These are phyloP conservation scores for Pythium folliculosum DNA, from an alignment of 352 stramenopile genomes.

Conservation along the genomic window DNA sequence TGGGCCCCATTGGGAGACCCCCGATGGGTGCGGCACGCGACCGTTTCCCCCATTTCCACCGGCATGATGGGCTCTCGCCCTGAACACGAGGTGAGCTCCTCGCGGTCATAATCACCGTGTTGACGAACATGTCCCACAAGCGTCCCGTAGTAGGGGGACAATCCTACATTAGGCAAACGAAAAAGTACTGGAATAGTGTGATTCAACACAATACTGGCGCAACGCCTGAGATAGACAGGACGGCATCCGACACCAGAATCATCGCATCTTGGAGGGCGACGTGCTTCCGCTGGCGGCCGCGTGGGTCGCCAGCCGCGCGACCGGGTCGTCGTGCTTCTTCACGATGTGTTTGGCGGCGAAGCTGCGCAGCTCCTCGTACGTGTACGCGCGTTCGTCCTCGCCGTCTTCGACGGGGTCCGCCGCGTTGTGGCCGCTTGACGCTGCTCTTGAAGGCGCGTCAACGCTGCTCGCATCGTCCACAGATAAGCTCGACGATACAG, in stretches of 20 bases:
- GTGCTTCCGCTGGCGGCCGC: background rate
- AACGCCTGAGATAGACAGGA: too few species aligned
- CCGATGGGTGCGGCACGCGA: background rate
- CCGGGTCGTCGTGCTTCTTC: constrained; percentile 24
- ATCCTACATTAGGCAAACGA: background rate
- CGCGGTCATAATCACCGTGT: constrained; percentile 16
- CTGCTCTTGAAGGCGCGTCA: background rate
- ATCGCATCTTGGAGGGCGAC: constrained; percentile 3
- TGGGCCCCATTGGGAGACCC: too few species aligned
- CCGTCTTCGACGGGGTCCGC: constrained; percentile 40
- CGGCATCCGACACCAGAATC: too few species aligned
- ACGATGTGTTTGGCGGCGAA: constrained; percentile 61
- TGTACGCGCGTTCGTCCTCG: constrained; percentile 69
- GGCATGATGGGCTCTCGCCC: background rate
- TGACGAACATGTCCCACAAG: background rate
- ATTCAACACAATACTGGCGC: too few species aligned
- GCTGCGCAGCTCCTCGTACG: constrained; percentile 71
- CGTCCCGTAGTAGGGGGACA: background rate
- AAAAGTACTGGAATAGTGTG: too few species aligned
- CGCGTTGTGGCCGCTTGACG: background rate
- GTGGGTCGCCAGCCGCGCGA: background rate
- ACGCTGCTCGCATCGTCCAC: constrained; percentile 1
- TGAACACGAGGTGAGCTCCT: background rate
- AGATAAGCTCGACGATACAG: background rate
- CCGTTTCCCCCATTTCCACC: background rate